Evolutionary conservation across 257 asterid species (phyloP).

Genomic region (Prunella vulgaris): DNA sequence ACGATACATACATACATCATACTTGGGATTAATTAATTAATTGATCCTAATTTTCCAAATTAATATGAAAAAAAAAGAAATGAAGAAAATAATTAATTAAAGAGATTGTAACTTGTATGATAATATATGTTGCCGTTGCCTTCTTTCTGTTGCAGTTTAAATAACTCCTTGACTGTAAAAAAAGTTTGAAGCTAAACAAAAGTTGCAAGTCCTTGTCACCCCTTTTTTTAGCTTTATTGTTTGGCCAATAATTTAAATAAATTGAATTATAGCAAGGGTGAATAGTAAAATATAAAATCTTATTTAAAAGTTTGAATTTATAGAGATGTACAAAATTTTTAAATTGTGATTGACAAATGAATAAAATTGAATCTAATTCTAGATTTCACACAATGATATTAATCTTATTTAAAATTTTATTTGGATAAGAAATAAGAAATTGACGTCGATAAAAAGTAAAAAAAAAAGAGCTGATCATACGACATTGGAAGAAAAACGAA

Average conservation of each 20-base stretch:
- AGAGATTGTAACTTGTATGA: neutral
- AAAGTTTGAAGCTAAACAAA: conserved; percentile 25
- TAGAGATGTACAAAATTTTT: no score
- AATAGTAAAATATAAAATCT: no score
- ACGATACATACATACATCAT: neutral
- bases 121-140: conserved; percentile 16
- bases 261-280: neutral
- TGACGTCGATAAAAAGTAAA: no score
- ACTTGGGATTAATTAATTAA: no score
- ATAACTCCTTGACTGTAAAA: conserved; percentile 36
- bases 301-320: no score
- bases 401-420: no score
- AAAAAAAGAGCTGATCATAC: no score
- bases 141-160: conserved; percentile 22
- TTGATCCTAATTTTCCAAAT: neutral
- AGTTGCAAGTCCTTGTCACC: conserved; percentile 25
- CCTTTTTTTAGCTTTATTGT: neutral
- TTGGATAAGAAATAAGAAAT: no score
- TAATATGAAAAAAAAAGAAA: neutral
- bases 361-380: no score
- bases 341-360: no score
- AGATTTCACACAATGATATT: no score
- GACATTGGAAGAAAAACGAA: neutral
- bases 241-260: neutral
- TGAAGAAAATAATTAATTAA: neutral